phyloP scores from a whole-genome alignment of 345 rosid genomes.

The Arabis hirsuta region DNA sequence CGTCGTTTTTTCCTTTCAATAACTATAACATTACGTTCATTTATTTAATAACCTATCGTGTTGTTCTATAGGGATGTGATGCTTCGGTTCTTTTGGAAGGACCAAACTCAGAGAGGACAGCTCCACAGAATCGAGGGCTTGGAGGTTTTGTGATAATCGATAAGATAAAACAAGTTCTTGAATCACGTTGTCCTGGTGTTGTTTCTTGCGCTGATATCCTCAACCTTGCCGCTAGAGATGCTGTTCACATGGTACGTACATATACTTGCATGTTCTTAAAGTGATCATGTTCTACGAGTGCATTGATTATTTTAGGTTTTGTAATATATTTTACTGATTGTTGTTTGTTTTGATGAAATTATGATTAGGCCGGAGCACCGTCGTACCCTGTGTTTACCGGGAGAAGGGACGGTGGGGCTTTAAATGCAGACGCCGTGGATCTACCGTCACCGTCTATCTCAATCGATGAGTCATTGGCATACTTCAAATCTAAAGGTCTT shows the following conservation, averaged over 20 bases:
- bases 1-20: background rate
- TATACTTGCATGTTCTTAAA: background rate
- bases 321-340: background rate
- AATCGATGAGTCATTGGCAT: constrained; percentile 47
- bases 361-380: constrained; percentile 66
- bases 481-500: constrained; percentile 63
- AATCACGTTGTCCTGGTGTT: constrained; percentile 64
- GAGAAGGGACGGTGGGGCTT: constrained; percentile 58
- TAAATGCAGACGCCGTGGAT: constrained; percentile 54
- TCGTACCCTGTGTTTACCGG: constrained; percentile 71
- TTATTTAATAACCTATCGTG: background rate
- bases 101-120: constrained; percentile 67
- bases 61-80: constrained; percentile 67
- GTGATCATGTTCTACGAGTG: background rate
- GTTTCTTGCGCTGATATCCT: constrained; percentile 94
- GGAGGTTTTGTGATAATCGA: constrained; percentile 68
- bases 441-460: constrained; percentile 60
- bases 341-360: constrained; percentile 17
- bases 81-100: constrained; percentile 76
- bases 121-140: constrained; percentile 70
- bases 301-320: background rate
- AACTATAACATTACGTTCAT: background rate
- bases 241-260: constrained; percentile 61
- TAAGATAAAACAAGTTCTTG: constrained; percentile 73
- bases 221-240: constrained; percentile 90